These are phyloP conservation scores for Globisporangium orthogonon DNA, from an alignment of 352 stramenopile genomes.

Conservation along the genomic window DNA sequence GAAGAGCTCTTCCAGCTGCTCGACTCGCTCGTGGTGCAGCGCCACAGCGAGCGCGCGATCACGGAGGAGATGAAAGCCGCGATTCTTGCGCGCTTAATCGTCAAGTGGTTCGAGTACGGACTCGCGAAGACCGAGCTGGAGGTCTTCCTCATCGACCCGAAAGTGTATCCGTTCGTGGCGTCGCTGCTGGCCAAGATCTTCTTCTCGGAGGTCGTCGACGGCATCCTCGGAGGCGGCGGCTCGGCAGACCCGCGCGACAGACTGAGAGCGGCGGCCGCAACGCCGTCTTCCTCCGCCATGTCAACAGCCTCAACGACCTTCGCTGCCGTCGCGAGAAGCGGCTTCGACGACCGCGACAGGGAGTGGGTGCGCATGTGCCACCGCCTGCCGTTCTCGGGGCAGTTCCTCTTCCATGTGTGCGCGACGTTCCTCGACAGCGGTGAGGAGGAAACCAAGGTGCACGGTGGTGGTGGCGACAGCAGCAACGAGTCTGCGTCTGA, in stretches of 20 bases:
- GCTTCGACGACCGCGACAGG: conserved; percentile 70
- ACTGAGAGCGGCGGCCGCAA: not conserved
- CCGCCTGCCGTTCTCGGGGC: conserved; percentile 61
- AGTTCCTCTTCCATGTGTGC: conserved; percentile 78
- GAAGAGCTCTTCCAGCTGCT: conserved; percentile 60
- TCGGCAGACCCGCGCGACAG: not conserved
- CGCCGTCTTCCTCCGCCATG: not conserved
- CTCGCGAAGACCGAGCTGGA: conserved; percentile 53
- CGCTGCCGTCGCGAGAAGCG: not conserved
- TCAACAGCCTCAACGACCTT: not conserved
- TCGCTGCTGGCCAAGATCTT: conserved; percentile 67
- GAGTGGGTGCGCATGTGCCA: conserved; percentile 78
- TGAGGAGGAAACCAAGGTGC: not conserved
- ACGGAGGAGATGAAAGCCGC: conserved; percentile 41
- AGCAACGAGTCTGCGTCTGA: not conserved
- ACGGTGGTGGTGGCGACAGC: not conserved
- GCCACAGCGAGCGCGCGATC: conserved; percentile 20
- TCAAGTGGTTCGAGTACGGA: conserved; percentile 83
- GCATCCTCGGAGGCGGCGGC: conserved; percentile 23
- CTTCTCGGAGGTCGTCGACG: conserved; percentile 60
- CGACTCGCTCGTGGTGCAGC: conserved; percentile 51
- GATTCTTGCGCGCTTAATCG: conserved; percentile 69
- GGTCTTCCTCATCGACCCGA: conserved; percentile 47
- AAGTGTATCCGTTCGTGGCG: conserved; percentile 54
- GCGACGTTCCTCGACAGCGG: conserved; percentile 45